These are phyloP conservation scores for Yarrowia sp. DNA, from an alignment of 805 yeast species.

Conservation along the genomic window DNA sequence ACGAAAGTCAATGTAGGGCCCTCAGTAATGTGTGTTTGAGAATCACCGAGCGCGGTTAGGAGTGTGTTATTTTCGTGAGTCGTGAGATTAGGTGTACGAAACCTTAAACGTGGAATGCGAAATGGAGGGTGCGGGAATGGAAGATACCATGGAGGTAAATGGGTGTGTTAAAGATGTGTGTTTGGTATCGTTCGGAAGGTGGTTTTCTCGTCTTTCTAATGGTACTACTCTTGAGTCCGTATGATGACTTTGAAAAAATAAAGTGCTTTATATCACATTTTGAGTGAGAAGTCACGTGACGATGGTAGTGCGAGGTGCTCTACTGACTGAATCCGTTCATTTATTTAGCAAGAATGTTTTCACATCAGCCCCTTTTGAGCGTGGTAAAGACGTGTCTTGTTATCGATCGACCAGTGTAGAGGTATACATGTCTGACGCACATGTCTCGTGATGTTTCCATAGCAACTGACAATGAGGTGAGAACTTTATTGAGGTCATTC, in stretches of 20 bases:
- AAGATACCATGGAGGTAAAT: too few species aligned
- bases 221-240: background rate
- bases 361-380: background rate
- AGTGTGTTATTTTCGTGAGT: conserved; percentile 18
- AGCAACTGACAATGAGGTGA: background rate
- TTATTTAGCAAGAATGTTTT: too few species aligned
- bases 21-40: conserved; percentile 15
- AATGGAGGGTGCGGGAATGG: background rate
- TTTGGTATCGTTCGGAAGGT: background rate
- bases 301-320: too few species aligned
- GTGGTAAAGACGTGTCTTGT: conserved; percentile 22
- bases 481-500: too few species aligned
- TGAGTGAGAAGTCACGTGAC: too few species aligned
- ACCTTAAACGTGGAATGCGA: conserved; percentile 8
- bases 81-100: conserved; percentile 19
- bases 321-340: too few species aligned
- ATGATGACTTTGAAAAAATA: background rate
- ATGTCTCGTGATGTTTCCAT: background rate
- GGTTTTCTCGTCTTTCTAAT: background rate
- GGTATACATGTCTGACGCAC: conserved; percentile 11
- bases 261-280: background rate
- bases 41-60: conserved; percentile 23
- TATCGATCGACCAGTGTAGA: background rate
- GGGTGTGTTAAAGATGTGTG: background rate
- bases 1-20: conserved; percentile 12